Evolutionary conservation across 768 basidiomycete species (phyloP).

Genomic region (Fomitopsis serialis): DNA sequence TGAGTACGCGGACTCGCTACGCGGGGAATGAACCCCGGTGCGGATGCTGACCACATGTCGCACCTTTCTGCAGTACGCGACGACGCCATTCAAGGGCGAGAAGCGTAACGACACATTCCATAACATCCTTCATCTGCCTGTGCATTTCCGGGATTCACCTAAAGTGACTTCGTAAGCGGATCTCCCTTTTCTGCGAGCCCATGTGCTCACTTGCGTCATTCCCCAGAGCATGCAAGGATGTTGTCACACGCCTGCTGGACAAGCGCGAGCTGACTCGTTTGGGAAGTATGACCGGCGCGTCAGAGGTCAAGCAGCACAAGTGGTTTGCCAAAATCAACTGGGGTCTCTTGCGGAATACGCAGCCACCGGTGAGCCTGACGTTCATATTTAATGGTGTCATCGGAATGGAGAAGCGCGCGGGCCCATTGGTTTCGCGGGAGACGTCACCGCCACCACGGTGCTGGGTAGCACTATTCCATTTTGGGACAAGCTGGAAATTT

Average conservation of each 20-base stretch:
- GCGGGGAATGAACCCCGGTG: background rate
- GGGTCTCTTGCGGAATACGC: slow-evolving; percentile 89
- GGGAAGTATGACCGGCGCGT: slow-evolving; percentile 91
- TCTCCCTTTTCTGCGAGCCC: slow-evolving; percentile 4
- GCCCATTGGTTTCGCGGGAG: background rate
- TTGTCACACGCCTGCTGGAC: slow-evolving; percentile 80
- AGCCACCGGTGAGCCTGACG: slow-evolving; percentile 72
- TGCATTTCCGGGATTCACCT: slow-evolving; percentile 81
- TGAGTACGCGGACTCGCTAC: slow-evolving; percentile 41
- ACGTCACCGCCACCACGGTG: background rate
- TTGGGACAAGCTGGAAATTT: background rate
- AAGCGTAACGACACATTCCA: slow-evolving; percentile 94
- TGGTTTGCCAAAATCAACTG: slow-evolving; percentile 98
- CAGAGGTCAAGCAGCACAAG: slow-evolving; percentile 97
- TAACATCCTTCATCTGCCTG: slow-evolving; percentile 86
- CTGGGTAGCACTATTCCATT: background rate
- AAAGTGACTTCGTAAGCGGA: slow-evolving; percentile 66
- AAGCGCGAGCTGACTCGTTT: slow-evolving; percentile 87
- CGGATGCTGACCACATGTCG: background rate
- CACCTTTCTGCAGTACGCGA: slow-evolving; percentile 69
- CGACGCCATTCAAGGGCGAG: slow-evolving; percentile 96
- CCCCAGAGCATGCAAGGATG: slow-evolving; percentile 79
- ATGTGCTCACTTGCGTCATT: slow-evolving; percentile 4
- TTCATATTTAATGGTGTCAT: too few relatives aligned
- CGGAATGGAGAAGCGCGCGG: too few relatives aligned